Evolutionary conservation across 225 moss, liverwort and hornwort species (phyloP).

Genomic region (Lunularia cruciata): DNA sequence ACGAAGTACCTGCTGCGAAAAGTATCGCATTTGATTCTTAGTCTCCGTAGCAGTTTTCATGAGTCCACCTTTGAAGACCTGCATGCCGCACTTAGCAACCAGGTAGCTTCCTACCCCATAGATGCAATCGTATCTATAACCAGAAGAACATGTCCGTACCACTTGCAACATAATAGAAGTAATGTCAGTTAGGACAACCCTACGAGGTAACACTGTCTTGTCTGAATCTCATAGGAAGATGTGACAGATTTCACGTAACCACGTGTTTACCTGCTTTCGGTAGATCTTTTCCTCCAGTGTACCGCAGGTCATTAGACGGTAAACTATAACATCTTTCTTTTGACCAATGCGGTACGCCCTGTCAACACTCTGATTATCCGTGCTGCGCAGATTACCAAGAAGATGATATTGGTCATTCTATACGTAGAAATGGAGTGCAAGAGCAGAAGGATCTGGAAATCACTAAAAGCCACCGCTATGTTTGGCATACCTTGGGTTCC

Average conservation of each 20-base stretch:
- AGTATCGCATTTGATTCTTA: slow-evolving; percentile 93
- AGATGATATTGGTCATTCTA: too few relatives aligned
- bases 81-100: slow-evolving; percentile 7
- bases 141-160: background rate
- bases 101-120: background rate
- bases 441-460: too few relatives aligned
- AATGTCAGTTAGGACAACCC: too few relatives aligned
- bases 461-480: too few relatives aligned
- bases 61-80: slow-evolving; percentile 98
- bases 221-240: too few relatives aligned
- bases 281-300: slow-evolving; percentile 97
- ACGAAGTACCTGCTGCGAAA: slow-evolving; percentile 63
- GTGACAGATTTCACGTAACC: background rate
- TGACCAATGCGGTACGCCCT: slow-evolving; percentile 98
- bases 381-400: slow-evolving; percentile 39
- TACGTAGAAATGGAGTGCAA: too few relatives aligned
- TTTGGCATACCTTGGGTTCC: slow-evolving; percentile 96
- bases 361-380: slow-evolving; percentile 98
- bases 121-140: background rate
- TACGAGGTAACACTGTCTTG: too few relatives aligned
- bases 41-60: slow-evolving; percentile 97
- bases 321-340: slow-evolving; percentile 85
- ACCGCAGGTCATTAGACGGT: slow-evolving; percentile 97
- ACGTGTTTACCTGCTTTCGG: slow-evolving; percentile 98
- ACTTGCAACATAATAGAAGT: too few relatives aligned